These are phyloP conservation scores for Colletotrichum salicis DNA, from an alignment of 2,329 filamentous ascomycete species.

Conservation along the genomic window DNA sequence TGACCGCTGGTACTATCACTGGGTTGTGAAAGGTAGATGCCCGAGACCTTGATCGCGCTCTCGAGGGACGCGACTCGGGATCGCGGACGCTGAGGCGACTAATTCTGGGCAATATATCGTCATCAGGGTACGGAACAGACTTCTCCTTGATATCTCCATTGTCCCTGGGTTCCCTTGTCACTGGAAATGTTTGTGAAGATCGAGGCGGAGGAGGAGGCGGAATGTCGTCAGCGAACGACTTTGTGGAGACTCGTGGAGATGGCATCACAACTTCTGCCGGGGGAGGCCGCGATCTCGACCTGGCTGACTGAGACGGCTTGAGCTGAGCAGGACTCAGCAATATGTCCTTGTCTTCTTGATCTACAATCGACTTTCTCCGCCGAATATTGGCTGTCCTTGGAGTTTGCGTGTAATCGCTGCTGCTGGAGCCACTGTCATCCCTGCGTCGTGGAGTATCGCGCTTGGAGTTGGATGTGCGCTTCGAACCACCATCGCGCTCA, in stretches of 20 bases:
- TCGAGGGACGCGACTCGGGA: conserved; percentile 11
- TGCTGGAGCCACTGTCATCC: conserved; percentile 52
- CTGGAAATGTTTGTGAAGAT: conserved; percentile 46
- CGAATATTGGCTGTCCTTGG: conserved; percentile 42
- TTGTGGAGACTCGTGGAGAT: conserved; percentile 40
- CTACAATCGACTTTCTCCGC: conserved; percentile 47
- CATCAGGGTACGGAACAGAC: conserved; percentile 43
- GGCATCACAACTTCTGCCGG: conserved; percentile 46
- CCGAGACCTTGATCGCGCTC: conserved; percentile 40
- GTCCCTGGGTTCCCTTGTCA: conserved; percentile 24
- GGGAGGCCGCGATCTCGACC: conserved; percentile 48
- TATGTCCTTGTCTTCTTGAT: conserved; percentile 47
- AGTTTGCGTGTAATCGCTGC: conserved; percentile 50
- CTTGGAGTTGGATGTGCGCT: conserved; percentile 42
- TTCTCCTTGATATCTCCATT: conserved; percentile 23
- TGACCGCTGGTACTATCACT: conserved; percentile 36
- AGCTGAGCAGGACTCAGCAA: conserved; percentile 39
- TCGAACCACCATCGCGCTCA: conserved; percentile 38
- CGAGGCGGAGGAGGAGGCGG: conserved; percentile 38
- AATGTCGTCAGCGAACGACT: conserved; percentile 29
- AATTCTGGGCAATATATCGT: conserved; percentile 43
- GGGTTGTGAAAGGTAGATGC: conserved; percentile 41
- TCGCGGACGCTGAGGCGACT: conserved; percentile 30
- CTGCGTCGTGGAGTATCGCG: conserved; percentile 41
- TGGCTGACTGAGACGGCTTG: conserved; percentile 30